These are phyloP conservation scores for Neodidymelliopsis sp. DNA, from an alignment of 2,329 filamentous ascomycete genomes.

Conservation along the genomic window DNA sequence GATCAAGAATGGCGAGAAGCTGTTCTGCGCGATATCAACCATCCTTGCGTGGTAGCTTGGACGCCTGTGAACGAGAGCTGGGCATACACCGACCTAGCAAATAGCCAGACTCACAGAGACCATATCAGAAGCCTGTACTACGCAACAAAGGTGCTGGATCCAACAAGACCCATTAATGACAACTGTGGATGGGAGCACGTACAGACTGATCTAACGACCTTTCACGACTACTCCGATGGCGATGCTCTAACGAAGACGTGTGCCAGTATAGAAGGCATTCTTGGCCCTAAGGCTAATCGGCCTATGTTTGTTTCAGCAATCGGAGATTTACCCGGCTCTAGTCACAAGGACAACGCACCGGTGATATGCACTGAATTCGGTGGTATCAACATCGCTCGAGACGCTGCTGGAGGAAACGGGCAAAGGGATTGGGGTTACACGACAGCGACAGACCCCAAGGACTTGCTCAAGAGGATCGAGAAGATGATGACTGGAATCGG, in stretches of 20 bases:
- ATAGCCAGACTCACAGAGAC: slow-evolving; percentile 65
- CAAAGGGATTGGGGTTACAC: slow-evolving; percentile 70
- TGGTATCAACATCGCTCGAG: slow-evolving; percentile 69
- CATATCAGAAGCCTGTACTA: slow-evolving; percentile 71
- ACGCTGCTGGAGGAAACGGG: slow-evolving; percentile 53
- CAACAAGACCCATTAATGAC: slow-evolving; percentile 71
- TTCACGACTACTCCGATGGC: slow-evolving; percentile 72
- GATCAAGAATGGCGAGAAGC: slow-evolving; percentile 70
- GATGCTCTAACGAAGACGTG: slow-evolving; percentile 64
- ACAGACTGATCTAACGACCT: slow-evolving; percentile 68
- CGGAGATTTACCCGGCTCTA: slow-evolving; percentile 52
- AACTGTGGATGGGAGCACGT: slow-evolving; percentile 78
- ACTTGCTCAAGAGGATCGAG: slow-evolving; percentile 66
- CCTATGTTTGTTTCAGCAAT: slow-evolving; percentile 63
- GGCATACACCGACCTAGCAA: slow-evolving; percentile 67
- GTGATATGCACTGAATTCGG: slow-evolving; percentile 74
- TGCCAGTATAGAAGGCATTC: slow-evolving; percentile 60
- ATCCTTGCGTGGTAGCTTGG: slow-evolving; percentile 70
- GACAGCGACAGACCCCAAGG: slow-evolving; percentile 66
- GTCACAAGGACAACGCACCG: slow-evolving; percentile 63
- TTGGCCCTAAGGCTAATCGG: slow-evolving; percentile 60
- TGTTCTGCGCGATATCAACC: slow-evolving; percentile 70
- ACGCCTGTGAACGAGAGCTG: slow-evolving; percentile 71
- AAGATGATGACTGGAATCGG: slow-evolving; percentile 66
- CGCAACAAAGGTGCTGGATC: slow-evolving; percentile 69